A percentile compares a stretch with the other conserved stretches of the same genome.
These are phyloP conservation scores for Camellia granthamiana DNA, from an alignment of 148 eudicot species.

Conservation along the genomic window DNA sequence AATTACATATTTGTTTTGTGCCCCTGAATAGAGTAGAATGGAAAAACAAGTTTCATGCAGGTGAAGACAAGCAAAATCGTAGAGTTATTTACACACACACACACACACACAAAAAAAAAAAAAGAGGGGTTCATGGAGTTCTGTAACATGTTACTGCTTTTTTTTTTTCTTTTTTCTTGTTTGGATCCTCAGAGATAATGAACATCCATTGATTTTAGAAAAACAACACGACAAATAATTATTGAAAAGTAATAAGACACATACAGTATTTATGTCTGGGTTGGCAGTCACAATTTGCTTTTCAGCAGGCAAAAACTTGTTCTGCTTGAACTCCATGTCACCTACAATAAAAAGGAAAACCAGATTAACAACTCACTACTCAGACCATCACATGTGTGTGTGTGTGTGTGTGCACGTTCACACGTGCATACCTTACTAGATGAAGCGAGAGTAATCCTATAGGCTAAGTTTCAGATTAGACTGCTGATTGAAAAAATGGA, in stretches of 20 bases:
- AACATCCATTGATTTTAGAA: background rate
- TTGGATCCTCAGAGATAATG: background rate
- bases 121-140: background rate
- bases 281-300: conserved; percentile 93
- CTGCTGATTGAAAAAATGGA: background rate
- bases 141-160: background rate
- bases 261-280: conserved; percentile 82
- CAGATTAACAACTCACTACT: background rate
- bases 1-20: background rate
- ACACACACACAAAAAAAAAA: no score
- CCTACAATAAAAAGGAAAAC: conserved; percentile 18
- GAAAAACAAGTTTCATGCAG: background rate
- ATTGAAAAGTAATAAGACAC: conserved; percentile 20
- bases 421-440: background rate
- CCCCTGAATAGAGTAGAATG: background rate
- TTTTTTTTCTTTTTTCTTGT: background rate
- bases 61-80: background rate
- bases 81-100: no score
- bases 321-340: conserved; percentile 95
- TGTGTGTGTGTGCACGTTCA: background rate
- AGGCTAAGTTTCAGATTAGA: background rate
- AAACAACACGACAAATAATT: background rate
- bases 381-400: no score
- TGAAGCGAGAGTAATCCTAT: background rate
- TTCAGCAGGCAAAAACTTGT: conserved; percentile 84